Evolutionary conservation across 1,284 basidiomycete genomes (phyloP).

Genomic region (Leucocoprinus gongylophorus): DNA sequence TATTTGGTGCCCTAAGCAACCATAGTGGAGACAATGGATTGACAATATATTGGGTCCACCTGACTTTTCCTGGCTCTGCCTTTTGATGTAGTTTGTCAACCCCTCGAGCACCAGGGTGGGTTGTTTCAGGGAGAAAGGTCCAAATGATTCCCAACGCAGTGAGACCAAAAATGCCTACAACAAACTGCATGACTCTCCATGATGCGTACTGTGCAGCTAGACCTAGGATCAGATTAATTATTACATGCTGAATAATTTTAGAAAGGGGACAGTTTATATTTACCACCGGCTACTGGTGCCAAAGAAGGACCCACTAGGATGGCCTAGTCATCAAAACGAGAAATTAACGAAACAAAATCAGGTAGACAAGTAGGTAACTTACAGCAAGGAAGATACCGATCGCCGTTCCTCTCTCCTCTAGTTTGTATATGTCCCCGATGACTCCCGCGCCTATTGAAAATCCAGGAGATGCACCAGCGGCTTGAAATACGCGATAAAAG

Average conservation of each 20-base stretch:
- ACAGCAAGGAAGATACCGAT: slow-evolving; percentile 61
- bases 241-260: background rate
- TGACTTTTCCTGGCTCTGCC: slow-evolving; percentile 3
- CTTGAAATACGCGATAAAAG: slow-evolving; percentile 57
- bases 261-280: background rate
- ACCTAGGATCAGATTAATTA: slow-evolving; percentile 23
- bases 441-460: slow-evolving; percentile 54
- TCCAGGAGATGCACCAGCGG: slow-evolving; percentile 49
- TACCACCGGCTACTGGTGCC: slow-evolving; percentile 40
- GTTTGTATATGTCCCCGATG: slow-evolving; percentile 57
- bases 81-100: slow-evolving; percentile 22
- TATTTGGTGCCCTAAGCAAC: slow-evolving; percentile 28
- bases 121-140: slow-evolving; percentile 65
- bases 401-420: slow-evolving; percentile 54
- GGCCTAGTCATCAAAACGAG: slow-evolving; percentile 24
- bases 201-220: slow-evolving; percentile 48
- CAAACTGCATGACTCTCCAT: slow-evolving; percentile 64
- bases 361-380: slow-evolving; percentile 15
- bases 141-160: slow-evolving; percentile 40
- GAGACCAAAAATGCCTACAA: slow-evolving; percentile 39
- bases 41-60: slow-evolving; percentile 19
- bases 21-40: slow-evolving; percentile 28
- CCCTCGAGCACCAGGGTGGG: slow-evolving; percentile 28
- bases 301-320: slow-evolving; percentile 39
- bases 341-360: background rate